Percentiles rank a stretch among this genome's conserved stretches.
Evolutionary conservation across 176 grass and related monocot species (phyloP).

Genomic region (Oryza brachyantha): DNA sequence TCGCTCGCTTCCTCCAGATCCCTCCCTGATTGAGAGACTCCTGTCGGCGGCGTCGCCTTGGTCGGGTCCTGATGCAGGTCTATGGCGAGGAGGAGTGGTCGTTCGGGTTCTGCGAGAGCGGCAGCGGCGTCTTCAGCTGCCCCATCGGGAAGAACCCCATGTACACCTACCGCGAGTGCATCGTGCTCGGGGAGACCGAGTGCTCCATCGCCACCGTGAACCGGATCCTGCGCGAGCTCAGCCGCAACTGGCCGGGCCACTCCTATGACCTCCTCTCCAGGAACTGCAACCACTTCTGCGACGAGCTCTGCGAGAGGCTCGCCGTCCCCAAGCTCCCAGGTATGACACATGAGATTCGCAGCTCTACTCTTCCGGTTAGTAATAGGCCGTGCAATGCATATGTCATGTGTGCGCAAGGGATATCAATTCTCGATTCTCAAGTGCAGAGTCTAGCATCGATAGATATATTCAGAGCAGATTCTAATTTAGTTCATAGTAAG

Average conservation of each 20-base stretch:
- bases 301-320: conserved; percentile 82
- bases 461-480: not conserved
- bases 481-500: not conserved
- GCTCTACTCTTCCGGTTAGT: conserved; percentile 12
- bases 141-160: conserved; percentile 87
- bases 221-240: conserved; percentile 75
- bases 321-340: conserved; percentile 79
- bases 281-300: conserved; percentile 99
- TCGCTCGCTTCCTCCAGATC: conserved; percentile 19
- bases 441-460: not conserved
- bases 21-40: conserved; percentile 19
- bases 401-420: not conserved
- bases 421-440: not conserved
- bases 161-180: conserved; percentile 94
- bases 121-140: conserved; percentile 92
- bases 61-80: conserved; percentile 50
- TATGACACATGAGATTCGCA: not conserved
- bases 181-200: conserved; percentile 81
- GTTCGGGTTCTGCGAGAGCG: conserved; percentile 87
- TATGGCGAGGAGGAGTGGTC: conserved; percentile 98
- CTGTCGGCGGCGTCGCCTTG: not conserved
- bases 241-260: conserved; percentile 66
- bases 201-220: conserved; percentile 66
- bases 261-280: conserved; percentile 93
- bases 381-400: not conserved